Percentiles rank a stretch among this genome's conserved stretches.
phyloP scores from a whole-genome alignment of 352 stramenopile species.

The Bremia lactucae region DNA sequence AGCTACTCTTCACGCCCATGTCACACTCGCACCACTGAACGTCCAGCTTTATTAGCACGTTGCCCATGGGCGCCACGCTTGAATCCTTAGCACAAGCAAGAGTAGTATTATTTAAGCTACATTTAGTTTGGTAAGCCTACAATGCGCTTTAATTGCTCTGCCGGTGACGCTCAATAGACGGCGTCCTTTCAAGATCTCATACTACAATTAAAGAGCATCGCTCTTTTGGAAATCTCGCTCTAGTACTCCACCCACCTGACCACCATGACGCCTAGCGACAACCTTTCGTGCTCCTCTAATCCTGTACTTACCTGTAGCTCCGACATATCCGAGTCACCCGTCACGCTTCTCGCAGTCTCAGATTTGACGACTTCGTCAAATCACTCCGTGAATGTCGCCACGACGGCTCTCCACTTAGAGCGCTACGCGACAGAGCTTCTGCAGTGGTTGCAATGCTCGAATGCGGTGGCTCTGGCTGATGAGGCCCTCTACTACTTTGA shows the following conservation, averaged over 20 bases:
- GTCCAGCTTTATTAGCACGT: slow-evolving; percentile 75
- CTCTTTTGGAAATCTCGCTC: slow-evolving; percentile 7
- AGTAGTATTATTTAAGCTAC: no score
- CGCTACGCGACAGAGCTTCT: slow-evolving; percentile 40
- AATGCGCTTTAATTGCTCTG: slow-evolving; percentile 13
- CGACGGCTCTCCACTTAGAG: slow-evolving; percentile 26
- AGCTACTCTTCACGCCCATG: slow-evolving; percentile 73
- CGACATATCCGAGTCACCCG: slow-evolving; percentile 10
- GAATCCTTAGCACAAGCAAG: slow-evolving; percentile 34
- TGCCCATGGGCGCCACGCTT: slow-evolving; percentile 71
- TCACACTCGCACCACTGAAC: slow-evolving; percentile 74
- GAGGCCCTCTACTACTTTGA: slow-evolving; percentile 64
- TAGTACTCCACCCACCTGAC: neutral
- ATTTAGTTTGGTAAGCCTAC: no score
- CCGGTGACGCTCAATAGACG: neutral
- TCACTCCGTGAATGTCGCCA: slow-evolving; percentile 9
- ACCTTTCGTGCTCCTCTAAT: slow-evolving; percentile 9
- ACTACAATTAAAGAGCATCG: slow-evolving; percentile 4
- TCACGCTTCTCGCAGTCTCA: slow-evolving; percentile 12
- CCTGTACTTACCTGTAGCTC: slow-evolving; percentile 3
- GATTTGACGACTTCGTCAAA: slow-evolving; percentile 13
- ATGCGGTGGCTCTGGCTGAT: slow-evolving; percentile 24
- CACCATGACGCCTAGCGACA: slow-evolving; percentile 15
- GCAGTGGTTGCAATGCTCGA: slow-evolving; percentile 34
- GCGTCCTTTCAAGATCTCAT: slow-evolving; percentile 21